Conservation (phyloP, 345 rosid genomes). For the Moricandia moricandioides region DNA sequence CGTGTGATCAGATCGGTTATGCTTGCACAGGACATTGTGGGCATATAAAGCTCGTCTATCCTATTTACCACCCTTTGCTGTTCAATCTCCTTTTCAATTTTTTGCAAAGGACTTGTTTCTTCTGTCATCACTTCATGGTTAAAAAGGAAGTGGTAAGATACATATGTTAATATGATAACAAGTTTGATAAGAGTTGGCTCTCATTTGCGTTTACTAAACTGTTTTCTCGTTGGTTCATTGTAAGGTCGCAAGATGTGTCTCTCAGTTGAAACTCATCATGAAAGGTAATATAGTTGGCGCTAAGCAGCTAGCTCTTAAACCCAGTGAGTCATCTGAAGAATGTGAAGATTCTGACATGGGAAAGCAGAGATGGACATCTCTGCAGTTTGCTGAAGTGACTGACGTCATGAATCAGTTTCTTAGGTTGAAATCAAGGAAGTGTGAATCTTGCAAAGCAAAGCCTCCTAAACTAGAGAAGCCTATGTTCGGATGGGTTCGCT, state of each 20-base stretch:
- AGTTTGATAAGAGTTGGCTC: not conserved
- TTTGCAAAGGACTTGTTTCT: conserved; percentile 64
- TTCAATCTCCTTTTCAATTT: conserved; percentile 57
- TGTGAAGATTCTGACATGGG: conserved; percentile 28
- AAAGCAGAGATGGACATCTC: conserved; percentile 70
- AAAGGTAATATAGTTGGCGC: conserved; percentile 80
- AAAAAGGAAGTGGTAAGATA: conserved; percentile 41
- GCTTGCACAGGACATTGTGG: conserved; percentile 95
- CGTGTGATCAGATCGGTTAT: conserved; percentile 57
- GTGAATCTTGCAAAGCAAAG: conserved; percentile 44
- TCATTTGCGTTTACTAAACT: not conserved
- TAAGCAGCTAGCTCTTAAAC: conserved; percentile 46
- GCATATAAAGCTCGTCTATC: conserved; percentile 68
- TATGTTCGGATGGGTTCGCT: conserved; percentile 70
- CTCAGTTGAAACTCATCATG: conserved; percentile 65
- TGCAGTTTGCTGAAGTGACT: conserved; percentile 67
- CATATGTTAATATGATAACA: not conserved
- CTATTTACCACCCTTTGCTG: conserved; percentile 75
- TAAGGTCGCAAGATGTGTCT: conserved; percentile 58
- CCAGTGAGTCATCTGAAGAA: conserved; percentile 31
- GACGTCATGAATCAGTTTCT: conserved; percentile 51
- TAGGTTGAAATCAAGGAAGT: conserved; percentile 43
- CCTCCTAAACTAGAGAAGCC: conserved; percentile 58
- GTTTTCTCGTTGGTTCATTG: conserved; percentile 19
- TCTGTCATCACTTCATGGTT: conserved; percentile 57